phyloP scores from a whole-genome alignment of 768 basidiomycete species.

The Terana coerulea region DNA sequence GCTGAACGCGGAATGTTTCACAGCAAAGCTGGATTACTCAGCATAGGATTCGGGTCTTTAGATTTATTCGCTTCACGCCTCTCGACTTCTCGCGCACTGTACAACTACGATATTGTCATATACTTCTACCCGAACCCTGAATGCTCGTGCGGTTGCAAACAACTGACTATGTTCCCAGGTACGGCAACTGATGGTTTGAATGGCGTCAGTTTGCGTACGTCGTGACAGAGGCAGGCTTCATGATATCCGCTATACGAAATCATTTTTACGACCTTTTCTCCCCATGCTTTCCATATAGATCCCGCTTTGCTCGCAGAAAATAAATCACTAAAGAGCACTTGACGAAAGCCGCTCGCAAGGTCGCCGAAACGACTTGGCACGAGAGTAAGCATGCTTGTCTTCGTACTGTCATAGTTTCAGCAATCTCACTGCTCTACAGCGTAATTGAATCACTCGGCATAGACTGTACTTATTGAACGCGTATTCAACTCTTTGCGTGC shows the following conservation, averaged over 20 bases:
- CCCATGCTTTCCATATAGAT: slow-evolving; percentile 7
- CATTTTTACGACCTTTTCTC: background rate
- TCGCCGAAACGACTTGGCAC: slow-evolving; percentile 95
- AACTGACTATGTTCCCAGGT: too few species aligned
- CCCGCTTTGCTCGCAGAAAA: slow-evolving; percentile 45
- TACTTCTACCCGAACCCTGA: background rate
- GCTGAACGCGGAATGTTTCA: slow-evolving; percentile 3
- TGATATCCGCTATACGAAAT: slow-evolving; percentile 92
- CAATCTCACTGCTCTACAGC: slow-evolving; percentile 23
- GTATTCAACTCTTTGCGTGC: background rate
- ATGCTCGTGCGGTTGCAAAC: too few species aligned
- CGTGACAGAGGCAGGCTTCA: slow-evolving; percentile 96
- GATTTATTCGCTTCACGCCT: background rate
- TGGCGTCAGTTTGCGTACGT: slow-evolving; percentile 93
- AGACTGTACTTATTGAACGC: background rate
- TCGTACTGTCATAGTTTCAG: background rate
- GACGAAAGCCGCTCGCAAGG: slow-evolving; percentile 93
- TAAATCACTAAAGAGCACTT: slow-evolving; percentile 93
- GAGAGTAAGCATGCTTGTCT: slow-evolving; percentile 65
- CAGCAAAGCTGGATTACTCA: slow-evolving; percentile 44
- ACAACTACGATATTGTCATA: background rate
- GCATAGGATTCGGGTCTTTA: slow-evolving; percentile 27
- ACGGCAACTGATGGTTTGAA: slow-evolving; percentile 94
- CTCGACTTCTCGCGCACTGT: background rate
- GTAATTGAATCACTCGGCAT: slow-evolving; percentile 44